These are phyloP conservation scores for Yamadazyma ubonensis DNA, from an alignment of 805 yeast genomes.

Conservation along the genomic window DNA sequence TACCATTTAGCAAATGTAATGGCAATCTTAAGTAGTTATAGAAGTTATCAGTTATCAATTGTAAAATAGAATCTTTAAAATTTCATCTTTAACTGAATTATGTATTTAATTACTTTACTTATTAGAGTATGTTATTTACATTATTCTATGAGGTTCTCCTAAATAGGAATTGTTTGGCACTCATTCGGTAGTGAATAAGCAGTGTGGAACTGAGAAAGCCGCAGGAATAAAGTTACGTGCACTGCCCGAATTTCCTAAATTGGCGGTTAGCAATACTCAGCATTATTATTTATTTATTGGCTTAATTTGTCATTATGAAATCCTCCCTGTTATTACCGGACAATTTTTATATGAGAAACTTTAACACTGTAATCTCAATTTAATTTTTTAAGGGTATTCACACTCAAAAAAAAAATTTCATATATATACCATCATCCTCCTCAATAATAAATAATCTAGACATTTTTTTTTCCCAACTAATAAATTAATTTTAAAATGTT, in stretches of 20 bases:
- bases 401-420: slow-evolving; percentile 5
- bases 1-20: neutral
- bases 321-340: slow-evolving; percentile 1
- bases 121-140: neutral
- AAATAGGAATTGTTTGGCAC: slow-evolving; percentile 1
- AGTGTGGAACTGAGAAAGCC: slow-evolving; percentile 3
- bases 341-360: slow-evolving; percentile 1
- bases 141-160: neutral
- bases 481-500: slow-evolving; percentile 37
- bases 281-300: slow-evolving; percentile 7
- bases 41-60: too few relatives aligned
- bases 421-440: slow-evolving; percentile 6
- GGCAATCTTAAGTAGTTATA: neutral
- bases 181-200: neutral
- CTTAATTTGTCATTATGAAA: slow-evolving; percentile 9
- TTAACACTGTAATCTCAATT: slow-evolving; percentile 3
- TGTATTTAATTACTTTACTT: neutral
- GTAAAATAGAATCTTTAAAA: too few relatives aligned
- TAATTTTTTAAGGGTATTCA: slow-evolving; percentile 4
- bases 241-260: slow-evolving; percentile 4
- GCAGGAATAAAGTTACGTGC: neutral
- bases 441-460: neutral
- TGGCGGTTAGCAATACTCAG: slow-evolving; percentile 10
- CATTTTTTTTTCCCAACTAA: neutral
- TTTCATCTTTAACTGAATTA: neutral